Conservation (phyloP, 2,329 filamentous ascomycete genomes). For the Botrytis aclada region DNA sequence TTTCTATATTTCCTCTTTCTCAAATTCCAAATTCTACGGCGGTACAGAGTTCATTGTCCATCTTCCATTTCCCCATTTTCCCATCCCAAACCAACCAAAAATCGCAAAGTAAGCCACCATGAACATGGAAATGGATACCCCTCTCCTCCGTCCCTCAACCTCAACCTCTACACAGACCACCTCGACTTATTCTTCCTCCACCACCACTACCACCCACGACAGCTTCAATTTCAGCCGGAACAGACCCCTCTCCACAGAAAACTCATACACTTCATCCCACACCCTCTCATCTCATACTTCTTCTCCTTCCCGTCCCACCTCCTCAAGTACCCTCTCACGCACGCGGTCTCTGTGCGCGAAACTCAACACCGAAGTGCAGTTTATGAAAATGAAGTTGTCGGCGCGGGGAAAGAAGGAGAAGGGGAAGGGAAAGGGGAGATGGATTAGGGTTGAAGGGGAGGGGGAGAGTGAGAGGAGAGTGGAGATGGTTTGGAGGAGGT, state of each 20-base stretch:
- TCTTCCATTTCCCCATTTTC: neutral
- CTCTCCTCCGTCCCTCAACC: conserved; percentile 8
- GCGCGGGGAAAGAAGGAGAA: neutral
- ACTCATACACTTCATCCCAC: neutral
- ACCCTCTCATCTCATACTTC: neutral
- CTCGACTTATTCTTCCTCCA: neutral
- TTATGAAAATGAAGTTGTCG: neutral
- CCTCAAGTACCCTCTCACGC: neutral
- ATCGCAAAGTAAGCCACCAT: neutral
- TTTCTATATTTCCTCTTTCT: neutral
- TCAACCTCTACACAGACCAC: neutral
- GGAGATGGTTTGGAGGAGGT: conserved; percentile 18
- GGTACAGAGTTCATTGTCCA: neutral
- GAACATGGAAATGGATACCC: conserved; percentile 14
- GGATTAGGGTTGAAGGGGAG: conserved; percentile 17
- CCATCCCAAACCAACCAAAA: neutral
- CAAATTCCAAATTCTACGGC: neutral
- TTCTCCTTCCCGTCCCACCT: neutral
- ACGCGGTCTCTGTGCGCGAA: conserved; percentile 13
- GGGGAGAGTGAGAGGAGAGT: conserved; percentile 8
- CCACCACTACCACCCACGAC: neutral
- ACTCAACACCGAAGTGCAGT: conserved; percentile 13
- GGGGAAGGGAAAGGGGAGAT: conserved; percentile 1
- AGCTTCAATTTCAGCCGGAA: neutral
- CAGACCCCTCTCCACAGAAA: neutral